These are phyloP conservation scores for Arachis hypogaea DNA, from an alignment of 306 rosid species.

Conservation along the genomic window DNA sequence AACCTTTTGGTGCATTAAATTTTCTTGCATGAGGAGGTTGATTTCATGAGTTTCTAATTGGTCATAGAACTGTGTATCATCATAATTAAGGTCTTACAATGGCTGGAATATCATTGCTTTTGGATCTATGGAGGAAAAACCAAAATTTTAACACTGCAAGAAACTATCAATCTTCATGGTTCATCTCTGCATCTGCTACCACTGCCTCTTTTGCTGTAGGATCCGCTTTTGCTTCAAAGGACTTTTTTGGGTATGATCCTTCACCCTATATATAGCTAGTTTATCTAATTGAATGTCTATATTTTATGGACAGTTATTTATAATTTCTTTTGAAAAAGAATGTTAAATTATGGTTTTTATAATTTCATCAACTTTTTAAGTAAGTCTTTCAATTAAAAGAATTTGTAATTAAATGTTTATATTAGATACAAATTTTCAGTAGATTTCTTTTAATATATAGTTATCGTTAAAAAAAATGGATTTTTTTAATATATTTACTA, in stretches of 20 bases:
- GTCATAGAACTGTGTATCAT: background rate
- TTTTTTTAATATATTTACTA: no score
- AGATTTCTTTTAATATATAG: no score
- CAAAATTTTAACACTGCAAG: slow-evolving; percentile 49
- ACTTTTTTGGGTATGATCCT: slow-evolving; percentile 61
- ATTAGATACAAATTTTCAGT: no score
- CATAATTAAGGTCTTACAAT: slow-evolving; percentile 44
- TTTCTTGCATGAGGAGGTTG: background rate
- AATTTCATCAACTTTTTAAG: no score
- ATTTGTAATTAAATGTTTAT: no score
- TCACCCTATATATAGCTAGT: background rate
- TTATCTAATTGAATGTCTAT: no score
- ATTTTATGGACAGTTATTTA: no score
- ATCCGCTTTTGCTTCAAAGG: slow-evolving; percentile 59
- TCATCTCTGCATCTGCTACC: slow-evolving; percentile 67
- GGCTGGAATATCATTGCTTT: slow-evolving; percentile 75
- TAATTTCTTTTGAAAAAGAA: no score
- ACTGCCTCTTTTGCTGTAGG: slow-evolving; percentile 68
- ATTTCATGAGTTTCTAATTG: slow-evolving; percentile 10
- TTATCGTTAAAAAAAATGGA: no score
- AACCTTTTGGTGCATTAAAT: background rate
- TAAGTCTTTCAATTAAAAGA: no score
- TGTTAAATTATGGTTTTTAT: no score
- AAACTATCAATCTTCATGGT: slow-evolving; percentile 59
- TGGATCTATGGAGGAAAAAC: slow-evolving; percentile 76